Evolutionary conservation across 257 asterid species (phyloP), one percentile per base, ranked within the genome.

Genomic region (Solanum pimpinellifolium): DNA sequence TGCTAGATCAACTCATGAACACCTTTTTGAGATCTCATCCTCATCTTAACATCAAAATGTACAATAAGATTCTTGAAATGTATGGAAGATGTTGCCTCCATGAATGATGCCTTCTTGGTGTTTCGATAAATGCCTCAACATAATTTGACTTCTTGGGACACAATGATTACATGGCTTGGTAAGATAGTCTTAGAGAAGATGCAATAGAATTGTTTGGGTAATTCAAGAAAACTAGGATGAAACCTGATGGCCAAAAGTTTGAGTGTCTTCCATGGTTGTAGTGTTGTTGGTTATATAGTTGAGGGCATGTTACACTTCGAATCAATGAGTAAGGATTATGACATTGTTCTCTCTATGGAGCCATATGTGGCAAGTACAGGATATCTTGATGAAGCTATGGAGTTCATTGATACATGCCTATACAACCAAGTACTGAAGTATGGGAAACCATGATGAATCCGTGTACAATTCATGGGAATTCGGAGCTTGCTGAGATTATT

Each of bases 121-220:
- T 96, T 95, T 76, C 91, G 92, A 85, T 74, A 88, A 69, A 95
- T 95, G 98, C 92, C 88, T 1, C 70, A 78, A 23, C 94, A 93
- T 20, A 94, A 95, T 88, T 87, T 96, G 77, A 91, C 97, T 5
- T 91, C 98, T 83, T 96, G 99, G 99, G 99, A 96, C 87, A 89
- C 88, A n/a, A 93, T 96, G 95, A 93, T 95, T 86, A 88, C 93
- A 66, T 89, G 96, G 91, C 94, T 93, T 86, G 96, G 95, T 60
- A 90, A 92, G 93, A 91, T 89, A 95, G 92, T 23, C 88, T 73
- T 46, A 94, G 94, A 68, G 98, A 96, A 91, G 93, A 89, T n/a
- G 90, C 99, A 18, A 88, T 93, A 60, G 95, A 90, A n/a, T 87
- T 95, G 90, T 95, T 95, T 87, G 74, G 93, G 16, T 95, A 93